Conservation (phyloP, 768 basidiomycete genomes). For the Clitopilus hobsonii region DNA sequence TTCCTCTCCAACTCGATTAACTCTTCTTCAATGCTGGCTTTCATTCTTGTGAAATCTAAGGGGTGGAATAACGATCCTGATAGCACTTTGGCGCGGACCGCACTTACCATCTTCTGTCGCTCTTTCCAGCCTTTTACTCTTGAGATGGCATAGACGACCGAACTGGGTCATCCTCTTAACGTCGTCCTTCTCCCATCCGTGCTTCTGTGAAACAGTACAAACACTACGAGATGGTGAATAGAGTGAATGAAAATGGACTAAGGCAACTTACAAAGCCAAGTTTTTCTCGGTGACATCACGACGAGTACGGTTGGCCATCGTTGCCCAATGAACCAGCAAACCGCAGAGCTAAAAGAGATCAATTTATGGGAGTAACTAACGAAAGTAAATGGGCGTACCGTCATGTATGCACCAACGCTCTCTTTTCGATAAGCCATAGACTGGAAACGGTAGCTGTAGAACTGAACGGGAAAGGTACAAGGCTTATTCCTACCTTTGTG, state of each 20-base stretch:
- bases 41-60: conserved; percentile 26
- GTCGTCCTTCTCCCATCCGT: conserved; percentile 41
- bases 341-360: too few relatives aligned
- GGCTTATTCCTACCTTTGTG: too few relatives aligned
- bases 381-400: too few relatives aligned
- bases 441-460: conserved; percentile 3
- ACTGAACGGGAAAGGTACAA: too few relatives aligned
- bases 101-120: conserved; percentile 31
- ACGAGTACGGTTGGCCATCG: too few relatives aligned
- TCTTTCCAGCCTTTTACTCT: conserved; percentile 32
- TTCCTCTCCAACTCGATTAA: conserved; percentile 11
- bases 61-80: not conserved
- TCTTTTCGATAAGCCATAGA: not conserved
- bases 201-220: conserved; percentile 20
- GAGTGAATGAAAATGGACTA: not conserved
- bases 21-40: not conserved
- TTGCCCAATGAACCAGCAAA: too few relatives aligned
- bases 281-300: too few relatives aligned
- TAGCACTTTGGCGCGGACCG: not conserved
- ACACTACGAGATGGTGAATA: conserved; percentile 25
- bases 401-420: not conserved
- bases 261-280: conserved; percentile 15
- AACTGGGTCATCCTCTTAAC: conserved; percentile 36
- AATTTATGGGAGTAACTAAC: too few relatives aligned
- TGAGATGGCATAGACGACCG: conserved; percentile 30